These are phyloP conservation scores for Chlamydomonas schloesseri DNA, from an alignment of 139 green algal species.

Conservation along the genomic window DNA sequence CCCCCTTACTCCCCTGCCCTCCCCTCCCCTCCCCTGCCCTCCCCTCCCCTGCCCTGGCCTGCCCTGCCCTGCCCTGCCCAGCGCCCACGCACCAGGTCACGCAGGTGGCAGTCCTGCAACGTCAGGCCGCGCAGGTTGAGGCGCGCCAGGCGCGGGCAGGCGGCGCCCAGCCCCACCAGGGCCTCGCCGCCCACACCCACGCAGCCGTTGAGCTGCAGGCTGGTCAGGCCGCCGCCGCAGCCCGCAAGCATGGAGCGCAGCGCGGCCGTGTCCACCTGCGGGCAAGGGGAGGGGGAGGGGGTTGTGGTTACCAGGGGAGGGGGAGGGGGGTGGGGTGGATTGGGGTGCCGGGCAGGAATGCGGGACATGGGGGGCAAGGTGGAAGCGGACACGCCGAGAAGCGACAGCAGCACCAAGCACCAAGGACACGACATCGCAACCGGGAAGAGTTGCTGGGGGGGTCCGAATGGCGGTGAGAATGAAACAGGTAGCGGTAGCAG, in stretches of 20 bases:
- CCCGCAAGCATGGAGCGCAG: conserved; percentile 3
- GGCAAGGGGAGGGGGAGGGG: not conserved
- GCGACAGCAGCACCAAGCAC: no score
- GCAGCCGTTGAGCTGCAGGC: conserved; percentile 20
- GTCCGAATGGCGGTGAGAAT: no score
- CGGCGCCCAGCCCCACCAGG: not conserved
- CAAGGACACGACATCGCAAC: no score
- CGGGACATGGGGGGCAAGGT: no score
- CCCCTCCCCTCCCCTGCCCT: no score
- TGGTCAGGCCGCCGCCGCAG: conserved; percentile 18
- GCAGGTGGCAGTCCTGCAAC: conserved; percentile 10
- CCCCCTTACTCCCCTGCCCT: no score
- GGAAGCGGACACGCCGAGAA: no score
- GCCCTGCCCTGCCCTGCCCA: not conserved
- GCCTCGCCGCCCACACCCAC: not conserved
- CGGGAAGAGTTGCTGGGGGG: no score
- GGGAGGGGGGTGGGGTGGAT: not conserved
- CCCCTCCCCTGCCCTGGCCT: no score
- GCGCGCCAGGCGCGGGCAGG: not conserved
- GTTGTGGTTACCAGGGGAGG: not conserved
- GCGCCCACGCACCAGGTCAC: not conserved
- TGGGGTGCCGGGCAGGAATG: not conserved
- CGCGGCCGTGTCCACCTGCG: not conserved
- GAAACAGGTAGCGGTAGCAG: no score
- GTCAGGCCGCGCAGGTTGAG: conserved; percentile 13